Evolutionary conservation across 106 monocot genomes (phyloP).

Genomic region (Allium fistulosum): DNA sequence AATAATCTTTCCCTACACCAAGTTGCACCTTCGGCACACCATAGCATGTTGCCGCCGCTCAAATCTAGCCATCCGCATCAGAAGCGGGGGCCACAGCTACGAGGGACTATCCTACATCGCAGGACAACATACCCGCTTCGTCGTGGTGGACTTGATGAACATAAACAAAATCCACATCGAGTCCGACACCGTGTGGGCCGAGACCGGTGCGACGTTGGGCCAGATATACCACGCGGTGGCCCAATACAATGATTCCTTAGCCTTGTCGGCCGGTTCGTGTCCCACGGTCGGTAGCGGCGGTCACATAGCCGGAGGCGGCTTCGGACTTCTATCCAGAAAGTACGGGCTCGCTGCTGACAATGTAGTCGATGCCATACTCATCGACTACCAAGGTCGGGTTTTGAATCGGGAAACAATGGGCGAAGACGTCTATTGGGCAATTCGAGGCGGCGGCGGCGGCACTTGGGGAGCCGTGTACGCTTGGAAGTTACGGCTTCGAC

Average conservation of each 20-base stretch:
- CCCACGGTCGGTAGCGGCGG: slow-evolving; percentile 52
- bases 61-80: slow-evolving; percentile 29
- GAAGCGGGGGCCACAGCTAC: slow-evolving; percentile 54
- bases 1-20: slow-evolving; percentile 24
- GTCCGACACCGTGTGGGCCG: slow-evolving; percentile 39
- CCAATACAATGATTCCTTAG: slow-evolving; percentile 7
- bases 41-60: slow-evolving; percentile 23
- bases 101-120: slow-evolving; percentile 41
- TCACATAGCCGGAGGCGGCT: slow-evolving; percentile 55
- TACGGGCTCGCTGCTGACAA: slow-evolving; percentile 68
- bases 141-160: slow-evolving; percentile 24
- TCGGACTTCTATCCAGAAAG: slow-evolving; percentile 48
- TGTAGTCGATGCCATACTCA: slow-evolving; percentile 43
- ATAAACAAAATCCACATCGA: slow-evolving; percentile 18
- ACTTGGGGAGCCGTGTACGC: slow-evolving; percentile 47
- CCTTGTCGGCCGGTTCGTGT: slow-evolving; percentile 53
- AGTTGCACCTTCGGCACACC: slow-evolving; percentile 19
- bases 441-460: slow-evolving; percentile 68
- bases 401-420: slow-evolving; percentile 31
- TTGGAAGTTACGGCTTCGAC: slow-evolving; percentile 37
- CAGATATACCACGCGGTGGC: slow-evolving; percentile 40
- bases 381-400: slow-evolving; percentile 21
- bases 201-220: slow-evolving; percentile 55
- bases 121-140: not conserved
- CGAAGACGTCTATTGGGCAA: slow-evolving; percentile 61